Conservation (phyloP, 2,329 filamentous ascomycete genomes). For the Hypomyces rosellus region DNA sequence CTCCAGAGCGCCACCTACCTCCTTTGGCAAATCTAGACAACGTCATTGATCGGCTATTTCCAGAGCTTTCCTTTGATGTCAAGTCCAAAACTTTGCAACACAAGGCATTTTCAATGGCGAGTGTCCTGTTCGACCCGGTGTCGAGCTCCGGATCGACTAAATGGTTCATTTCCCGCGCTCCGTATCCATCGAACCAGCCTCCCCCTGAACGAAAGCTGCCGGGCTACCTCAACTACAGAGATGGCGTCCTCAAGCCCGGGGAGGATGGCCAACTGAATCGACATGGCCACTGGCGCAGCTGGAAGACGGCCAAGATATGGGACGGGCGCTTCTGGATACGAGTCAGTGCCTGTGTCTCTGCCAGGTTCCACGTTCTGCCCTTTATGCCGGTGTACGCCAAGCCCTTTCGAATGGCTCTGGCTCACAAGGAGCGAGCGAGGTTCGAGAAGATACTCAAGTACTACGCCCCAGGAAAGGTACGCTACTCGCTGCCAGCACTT, state of each 20-base stretch:
- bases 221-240: constrained; percentile 15
- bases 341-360: constrained; percentile 36
- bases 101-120: constrained; percentile 36
- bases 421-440: constrained; percentile 21
- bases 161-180: constrained; percentile 43
- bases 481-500: constrained; percentile 50
- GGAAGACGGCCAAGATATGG: constrained; percentile 37
- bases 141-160: constrained; percentile 15
- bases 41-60: constrained; percentile 43
- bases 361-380: constrained; percentile 39
- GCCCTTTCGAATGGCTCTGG: constrained; percentile 41
- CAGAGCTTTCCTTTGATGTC: constrained; percentile 30
- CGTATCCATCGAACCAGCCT: constrained; percentile 36
- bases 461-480: constrained; percentile 48
- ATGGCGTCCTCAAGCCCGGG: not conserved
- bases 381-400: constrained; percentile 39
- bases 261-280: constrained; percentile 9
- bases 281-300: constrained; percentile 22
- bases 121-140: constrained; percentile 33
- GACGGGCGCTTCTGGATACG: constrained; percentile 59
- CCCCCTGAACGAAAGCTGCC: constrained; percentile 21
- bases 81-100: no score
- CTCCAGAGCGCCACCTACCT: constrained; percentile 40
- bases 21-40: constrained; percentile 39
- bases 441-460: constrained; percentile 40